Evolutionary conservation across 2,329 filamentous ascomycete genomes (phyloP).

Genomic region (Claviceps monticola): DNA sequence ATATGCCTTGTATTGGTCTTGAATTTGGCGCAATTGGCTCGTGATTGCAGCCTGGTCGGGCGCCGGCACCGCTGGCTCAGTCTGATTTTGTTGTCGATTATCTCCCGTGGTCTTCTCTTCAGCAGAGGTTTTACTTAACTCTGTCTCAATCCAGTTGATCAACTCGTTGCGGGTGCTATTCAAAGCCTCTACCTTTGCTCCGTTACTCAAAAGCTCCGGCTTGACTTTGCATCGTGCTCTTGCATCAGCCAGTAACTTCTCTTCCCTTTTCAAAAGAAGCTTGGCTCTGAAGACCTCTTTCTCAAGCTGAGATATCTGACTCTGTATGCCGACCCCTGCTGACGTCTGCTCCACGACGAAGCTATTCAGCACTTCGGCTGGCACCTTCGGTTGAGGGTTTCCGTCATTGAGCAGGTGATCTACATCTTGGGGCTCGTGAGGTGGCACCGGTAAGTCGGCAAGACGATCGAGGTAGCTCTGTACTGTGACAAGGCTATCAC

Average conservation of each 20-base stretch:
- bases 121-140: conserved; percentile 38
- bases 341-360: conserved; percentile 28
- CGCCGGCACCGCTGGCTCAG: conserved; percentile 9
- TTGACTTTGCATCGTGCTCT: conserved; percentile 24
- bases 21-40: conserved; percentile 31
- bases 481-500: conserved; percentile 34
- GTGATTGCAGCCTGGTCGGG: conserved; percentile 19
- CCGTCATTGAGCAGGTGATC: conserved; percentile 32
- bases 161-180: conserved; percentile 42
- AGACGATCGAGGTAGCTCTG: conserved; percentile 38
- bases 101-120: conserved; percentile 20
- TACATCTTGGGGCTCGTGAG: conserved; percentile 34
- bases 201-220: conserved; percentile 22
- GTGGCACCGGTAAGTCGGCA: conserved; percentile 36
- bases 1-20: conserved; percentile 40
- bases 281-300: conserved; percentile 46
- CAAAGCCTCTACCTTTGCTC: conserved; percentile 37
- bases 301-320: conserved; percentile 38
- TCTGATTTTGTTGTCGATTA: conserved; percentile 12
- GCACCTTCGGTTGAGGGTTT: conserved; percentile 33
- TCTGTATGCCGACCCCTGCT: conserved; percentile 28
- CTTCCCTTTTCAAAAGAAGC: conserved; percentile 40
- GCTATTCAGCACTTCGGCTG: conserved; percentile 35
- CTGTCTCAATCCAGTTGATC: conserved; percentile 51
- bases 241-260: conserved; percentile 37